These are phyloP conservation scores for Straminergon stramineum DNA, from an alignment of 225 moss, liverwort and hornwort genomes.

Conservation along the genomic window DNA sequence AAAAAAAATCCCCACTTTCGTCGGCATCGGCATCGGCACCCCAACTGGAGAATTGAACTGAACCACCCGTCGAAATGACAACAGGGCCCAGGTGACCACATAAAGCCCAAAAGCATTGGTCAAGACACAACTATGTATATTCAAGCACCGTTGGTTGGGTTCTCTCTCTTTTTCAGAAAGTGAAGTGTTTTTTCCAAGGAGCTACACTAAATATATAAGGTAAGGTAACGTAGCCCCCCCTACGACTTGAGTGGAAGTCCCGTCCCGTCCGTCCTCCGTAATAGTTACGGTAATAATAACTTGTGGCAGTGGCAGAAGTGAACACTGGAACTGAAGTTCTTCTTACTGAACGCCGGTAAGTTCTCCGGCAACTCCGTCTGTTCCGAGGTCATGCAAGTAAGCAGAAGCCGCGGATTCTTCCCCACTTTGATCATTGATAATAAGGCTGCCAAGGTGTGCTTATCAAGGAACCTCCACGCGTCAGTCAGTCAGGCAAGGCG, in stretches of 20 bases:
- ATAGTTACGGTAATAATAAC: no score
- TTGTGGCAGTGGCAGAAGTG: not conserved
- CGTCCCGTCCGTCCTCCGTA: not conserved
- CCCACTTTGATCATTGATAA: slow-evolving; percentile 13
- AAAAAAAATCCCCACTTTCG: not conserved
- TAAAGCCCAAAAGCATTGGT: not conserved
- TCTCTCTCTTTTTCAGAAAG: not conserved
- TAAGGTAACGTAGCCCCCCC: not conserved
- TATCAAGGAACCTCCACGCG: slow-evolving; percentile 7
- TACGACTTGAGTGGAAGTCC: no score
- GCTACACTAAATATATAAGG: not conserved
- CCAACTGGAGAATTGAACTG: not conserved
- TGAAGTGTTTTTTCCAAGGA: not conserved
- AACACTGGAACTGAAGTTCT: no score
- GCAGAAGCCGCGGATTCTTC: not conserved
- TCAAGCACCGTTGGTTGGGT: not conserved
- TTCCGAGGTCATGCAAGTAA: not conserved
- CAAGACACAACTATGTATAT: not conserved
- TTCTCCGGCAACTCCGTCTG: not conserved
- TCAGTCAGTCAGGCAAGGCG: not conserved
- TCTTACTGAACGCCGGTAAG: not conserved
- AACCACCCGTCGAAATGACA: not conserved
- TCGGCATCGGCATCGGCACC: not conserved
- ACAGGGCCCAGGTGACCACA: no score
- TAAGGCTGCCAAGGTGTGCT: slow-evolving; percentile 1